Evolutionary conservation across 2,329 filamentous ascomycete species (phyloP).

Genomic region (Aspergillus quadricinctus): DNA sequence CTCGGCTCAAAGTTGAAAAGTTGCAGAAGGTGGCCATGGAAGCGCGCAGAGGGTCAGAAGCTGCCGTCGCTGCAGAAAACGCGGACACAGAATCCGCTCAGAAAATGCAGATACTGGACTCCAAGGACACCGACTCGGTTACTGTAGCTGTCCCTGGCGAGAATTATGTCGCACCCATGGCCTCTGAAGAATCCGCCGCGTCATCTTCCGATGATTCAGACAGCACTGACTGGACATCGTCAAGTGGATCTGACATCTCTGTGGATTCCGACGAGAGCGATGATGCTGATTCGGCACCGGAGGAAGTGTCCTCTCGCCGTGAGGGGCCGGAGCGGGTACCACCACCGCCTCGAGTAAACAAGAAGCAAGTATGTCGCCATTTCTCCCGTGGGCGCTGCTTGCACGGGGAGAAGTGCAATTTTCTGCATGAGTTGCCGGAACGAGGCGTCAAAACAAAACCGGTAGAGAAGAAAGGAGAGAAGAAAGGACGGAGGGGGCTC

Average conservation of each 20-base stretch:
- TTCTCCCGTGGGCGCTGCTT: conserved; percentile 41
- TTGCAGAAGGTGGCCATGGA: conserved; percentile 22
- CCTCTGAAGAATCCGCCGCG: conserved; percentile 6
- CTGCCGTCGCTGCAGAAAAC: neutral
- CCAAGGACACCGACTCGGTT: neutral
- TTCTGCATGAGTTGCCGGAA: conserved; percentile 36
- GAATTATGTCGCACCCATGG: neutral
- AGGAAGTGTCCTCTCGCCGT: conserved; percentile 39
- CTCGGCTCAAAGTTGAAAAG: conserved; percentile 32
- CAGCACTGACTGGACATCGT: conserved; percentile 37
- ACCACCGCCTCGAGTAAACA: conserved; percentile 33
- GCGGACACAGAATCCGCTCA: neutral
- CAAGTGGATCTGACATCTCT: conserved; percentile 30
- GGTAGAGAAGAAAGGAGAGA: conserved; percentile 25
- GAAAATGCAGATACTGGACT: neutral
- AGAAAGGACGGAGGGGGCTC: conserved; percentile 37
- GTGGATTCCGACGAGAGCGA: conserved; percentile 23
- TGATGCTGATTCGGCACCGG: conserved; percentile 36
- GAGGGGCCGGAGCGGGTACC: conserved; percentile 37
- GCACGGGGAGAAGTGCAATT: conserved; percentile 40
- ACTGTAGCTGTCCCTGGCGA: neutral
- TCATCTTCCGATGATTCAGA: conserved; percentile 16
- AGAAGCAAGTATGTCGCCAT: conserved; percentile 35
- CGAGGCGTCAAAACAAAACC: conserved; percentile 24
- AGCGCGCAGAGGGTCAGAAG: neutral